Base-by-base conservation (phyloP, 257 asterid genomes). In the Voacanga thouarsii region DNA sequence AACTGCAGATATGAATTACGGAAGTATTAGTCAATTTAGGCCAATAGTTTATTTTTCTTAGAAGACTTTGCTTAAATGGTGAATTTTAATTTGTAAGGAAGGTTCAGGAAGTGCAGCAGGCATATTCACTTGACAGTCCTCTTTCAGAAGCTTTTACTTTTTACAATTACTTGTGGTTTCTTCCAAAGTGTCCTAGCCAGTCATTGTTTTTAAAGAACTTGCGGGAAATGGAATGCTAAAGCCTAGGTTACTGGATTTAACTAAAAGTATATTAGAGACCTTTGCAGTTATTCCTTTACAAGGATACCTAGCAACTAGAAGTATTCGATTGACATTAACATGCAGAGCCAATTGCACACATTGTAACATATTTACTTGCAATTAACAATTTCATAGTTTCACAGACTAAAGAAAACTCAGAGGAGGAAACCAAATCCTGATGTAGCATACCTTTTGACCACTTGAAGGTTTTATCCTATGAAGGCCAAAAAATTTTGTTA, bases 401-500 rank as follows among this genome's bases (percentile, higher is more conserved):
- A 33, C 1, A 55, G 12, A 69, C 51, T n/a, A 24, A 43, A 49
- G 57, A 71, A 75, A 43, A 47, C 30, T 23, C 45, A 45, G 18
- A 64, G 37, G 39, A 41, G 28, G 26, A 67, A 74, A 65, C 56
- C 49, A 49, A 24, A 16, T 67, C 57, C 33, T 10, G 30, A 76
- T 76, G 28, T 44, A 45, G 21, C 55, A 78, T 91, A 93, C 99
- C 98, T 91, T 95, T 83, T 93, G 98, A 84, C 99, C 97, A 75
- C 98, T 91, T 26, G 91, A 88, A 77, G 99, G 96, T 84, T 89
- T 90, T 85, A 95, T 93, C 90, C 99, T 88, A 91, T 96, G 98
- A 82, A 96, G 98, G 78, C 99, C 98, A 79, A 96, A 95, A 87
- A 96, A 96, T 82, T 96, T 96, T 39, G 98, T 93, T 70, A 96